Conservation (phyloP, 352 stramenopile species). For the Phytophthora cactorum region DNA sequence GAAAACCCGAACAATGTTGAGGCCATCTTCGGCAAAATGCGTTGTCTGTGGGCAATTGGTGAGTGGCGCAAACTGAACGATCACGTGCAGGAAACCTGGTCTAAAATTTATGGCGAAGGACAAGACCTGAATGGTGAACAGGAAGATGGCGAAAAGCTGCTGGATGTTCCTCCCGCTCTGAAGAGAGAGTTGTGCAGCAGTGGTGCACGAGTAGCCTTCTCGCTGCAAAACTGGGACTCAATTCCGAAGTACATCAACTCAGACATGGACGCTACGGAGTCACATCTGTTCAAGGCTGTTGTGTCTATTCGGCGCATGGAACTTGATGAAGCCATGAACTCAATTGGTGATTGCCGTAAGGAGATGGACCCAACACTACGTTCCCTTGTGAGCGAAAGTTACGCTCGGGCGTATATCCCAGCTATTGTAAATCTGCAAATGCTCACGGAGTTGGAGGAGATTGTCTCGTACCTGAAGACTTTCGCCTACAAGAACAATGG, state of each 20-base stretch:
- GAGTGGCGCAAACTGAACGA: conserved; percentile 97
- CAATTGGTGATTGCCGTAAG: conserved; percentile 94
- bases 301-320: conserved; percentile 96
- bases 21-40: conserved; percentile 98
- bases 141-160: conserved; percentile 52
- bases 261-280: conserved; percentile 87
- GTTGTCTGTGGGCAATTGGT: conserved; percentile 98
- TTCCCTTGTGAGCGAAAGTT: conserved; percentile 97
- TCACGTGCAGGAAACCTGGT: conserved; percentile 89
- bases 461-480: conserved; percentile 84
- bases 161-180: conserved; percentile 80
- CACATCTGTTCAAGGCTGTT: conserved; percentile 89
- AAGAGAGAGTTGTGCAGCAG: conserved; percentile 90
- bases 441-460: conserved; percentile 96
- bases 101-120: conserved; percentile 82
- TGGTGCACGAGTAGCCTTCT: conserved; percentile 80
- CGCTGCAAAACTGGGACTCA: conserved; percentile 85
- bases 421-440: conserved; percentile 98
- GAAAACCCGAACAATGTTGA: conserved; percentile 91
- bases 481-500: conserved; percentile 84
- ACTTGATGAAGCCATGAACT: conserved; percentile 91
- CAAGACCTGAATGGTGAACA: conserved; percentile 50
- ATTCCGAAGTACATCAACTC: conserved; percentile 89
- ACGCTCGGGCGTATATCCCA: conserved; percentile 95
- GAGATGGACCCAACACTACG: conserved; percentile 97